phyloP scores from a whole-genome alignment of 2,329 filamentous ascomycete species.

The Penicillium sp. region DNA sequence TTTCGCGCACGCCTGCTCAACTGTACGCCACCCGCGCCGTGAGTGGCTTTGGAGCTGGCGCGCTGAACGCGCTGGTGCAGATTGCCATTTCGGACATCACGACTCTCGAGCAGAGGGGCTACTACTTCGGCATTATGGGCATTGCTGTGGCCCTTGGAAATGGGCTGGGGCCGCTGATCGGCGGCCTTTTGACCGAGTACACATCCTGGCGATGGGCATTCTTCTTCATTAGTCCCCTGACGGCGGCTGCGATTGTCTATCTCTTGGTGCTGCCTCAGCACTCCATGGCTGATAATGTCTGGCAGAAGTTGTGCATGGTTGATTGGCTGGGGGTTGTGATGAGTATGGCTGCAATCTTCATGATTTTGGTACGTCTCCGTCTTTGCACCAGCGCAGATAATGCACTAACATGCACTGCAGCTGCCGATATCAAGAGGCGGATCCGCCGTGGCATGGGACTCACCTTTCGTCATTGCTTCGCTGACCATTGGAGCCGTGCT shows the following conservation, averaged over 20 bases:
- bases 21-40: slow-evolving; percentile 59
- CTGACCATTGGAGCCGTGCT: not conserved
- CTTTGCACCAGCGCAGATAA: too few relatives aligned
- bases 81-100: slow-evolving; percentile 57
- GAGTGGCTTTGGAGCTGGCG: slow-evolving; percentile 53
- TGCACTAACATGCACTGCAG: too few relatives aligned
- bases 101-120: slow-evolving; percentile 53
- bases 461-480: not conserved
- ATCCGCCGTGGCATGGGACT: not conserved
- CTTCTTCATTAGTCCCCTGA: slow-evolving; percentile 1
- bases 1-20: slow-evolving; percentile 38
- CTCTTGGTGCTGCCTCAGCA: not conserved
- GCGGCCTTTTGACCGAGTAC: slow-evolving; percentile 29
- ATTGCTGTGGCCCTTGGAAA: slow-evolving; percentile 33
- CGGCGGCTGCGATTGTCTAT: not conserved
- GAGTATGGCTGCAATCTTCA: not conserved
- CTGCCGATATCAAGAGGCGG: slow-evolving; percentile 3
- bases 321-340: slow-evolving; percentile 1
- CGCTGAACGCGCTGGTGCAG: slow-evolving; percentile 51
- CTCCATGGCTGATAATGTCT: not conserved
- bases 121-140: slow-evolving; percentile 35
- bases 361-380: slow-evolving; percentile 2
- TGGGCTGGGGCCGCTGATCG: slow-evolving; percentile 35
- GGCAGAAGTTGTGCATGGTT: not conserved
- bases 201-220: slow-evolving; percentile 31